phyloP scores from a whole-genome alignment of 306 rosid genomes.

The Mucuna pruriens region DNA sequence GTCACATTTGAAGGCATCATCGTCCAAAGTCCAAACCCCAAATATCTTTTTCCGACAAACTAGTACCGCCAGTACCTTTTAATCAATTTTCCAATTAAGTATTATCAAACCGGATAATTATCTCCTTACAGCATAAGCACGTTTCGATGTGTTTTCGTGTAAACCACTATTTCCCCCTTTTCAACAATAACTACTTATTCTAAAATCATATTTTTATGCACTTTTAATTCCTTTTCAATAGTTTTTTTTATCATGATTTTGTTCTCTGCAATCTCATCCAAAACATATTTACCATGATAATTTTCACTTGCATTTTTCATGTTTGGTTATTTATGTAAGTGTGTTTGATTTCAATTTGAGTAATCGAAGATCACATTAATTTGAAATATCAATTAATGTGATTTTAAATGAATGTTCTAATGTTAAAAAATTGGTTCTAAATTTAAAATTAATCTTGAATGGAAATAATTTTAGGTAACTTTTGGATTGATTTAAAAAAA shows the following conservation, averaged over 20 bases:
- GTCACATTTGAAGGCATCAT: constrained; percentile 13
- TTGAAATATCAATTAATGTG: too few species aligned
- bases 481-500: too few species aligned
- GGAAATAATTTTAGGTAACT: too few species aligned
- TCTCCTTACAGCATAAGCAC: background rate
- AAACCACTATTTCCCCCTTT: background rate
- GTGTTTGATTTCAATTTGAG: too few species aligned
- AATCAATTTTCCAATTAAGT: background rate
- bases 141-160: background rate
- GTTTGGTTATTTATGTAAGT: background rate
- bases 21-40: background rate
- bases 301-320: background rate
- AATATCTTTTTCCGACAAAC: background rate
- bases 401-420: too few species aligned
- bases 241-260: background rate
- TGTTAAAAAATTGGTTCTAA: too few species aligned
- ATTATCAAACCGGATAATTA: background rate
- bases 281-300: background rate
- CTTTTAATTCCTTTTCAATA: background rate
- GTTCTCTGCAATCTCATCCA: background rate
- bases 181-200: background rate
- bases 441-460: too few species aligned
- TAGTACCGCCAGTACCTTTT: background rate
- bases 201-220: background rate
- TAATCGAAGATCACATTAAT: too few species aligned